Base-by-base conservation (phyloP, 1,284 basidiomycete genomes). In the Malassezia caprae region DNA sequence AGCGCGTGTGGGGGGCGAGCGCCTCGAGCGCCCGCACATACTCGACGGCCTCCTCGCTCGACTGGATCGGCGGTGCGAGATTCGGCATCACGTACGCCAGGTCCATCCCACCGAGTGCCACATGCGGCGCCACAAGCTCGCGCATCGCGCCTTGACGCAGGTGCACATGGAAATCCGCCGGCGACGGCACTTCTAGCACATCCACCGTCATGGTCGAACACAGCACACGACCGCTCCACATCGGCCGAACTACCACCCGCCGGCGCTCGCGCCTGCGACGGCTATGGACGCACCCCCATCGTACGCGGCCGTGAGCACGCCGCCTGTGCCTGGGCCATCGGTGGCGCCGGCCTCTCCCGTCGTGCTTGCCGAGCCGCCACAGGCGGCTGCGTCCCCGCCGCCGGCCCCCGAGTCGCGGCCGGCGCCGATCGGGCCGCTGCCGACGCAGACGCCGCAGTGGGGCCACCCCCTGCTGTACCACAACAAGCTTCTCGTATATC, bases 81-180 rank as follows among this genome's bases (percentile, higher is more conserved):
- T 99, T 99, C 58, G 94, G 94, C 94, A 99, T 99, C 45, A 99
- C 90, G 78, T 96, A 99, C 63, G 87, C 94, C 39, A 93, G 81
- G 55, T 81, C 78, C 69, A 98, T 89, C 1, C 94, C 94, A 46
- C 94, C 94, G 69, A 83, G 78, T 24, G 82, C 80, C 50, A 99
- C 87, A 78, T 96, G 91, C 39, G 90, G 89, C 4, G 86, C 84
- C 37, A 98, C 89, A 31, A 98, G 81, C 59, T 83, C 78, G 32
- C 65, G 62, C 53, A 87, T 85, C 32, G 82, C 77, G 32, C 87
- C 89, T 75, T 96, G 90, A 41, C 94, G 84, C 31, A 99, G 83
- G 75, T 99, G 94, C 60, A 96, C 91, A 78, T 99, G 91, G 74
- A 91, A 94, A 78, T 79, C 79, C 62, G 61, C 58, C 7, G 70